phyloP scores from a whole-genome alignment of 2,329 filamentous ascomycete genomes.

The Verticillium albo-atrum region DNA sequence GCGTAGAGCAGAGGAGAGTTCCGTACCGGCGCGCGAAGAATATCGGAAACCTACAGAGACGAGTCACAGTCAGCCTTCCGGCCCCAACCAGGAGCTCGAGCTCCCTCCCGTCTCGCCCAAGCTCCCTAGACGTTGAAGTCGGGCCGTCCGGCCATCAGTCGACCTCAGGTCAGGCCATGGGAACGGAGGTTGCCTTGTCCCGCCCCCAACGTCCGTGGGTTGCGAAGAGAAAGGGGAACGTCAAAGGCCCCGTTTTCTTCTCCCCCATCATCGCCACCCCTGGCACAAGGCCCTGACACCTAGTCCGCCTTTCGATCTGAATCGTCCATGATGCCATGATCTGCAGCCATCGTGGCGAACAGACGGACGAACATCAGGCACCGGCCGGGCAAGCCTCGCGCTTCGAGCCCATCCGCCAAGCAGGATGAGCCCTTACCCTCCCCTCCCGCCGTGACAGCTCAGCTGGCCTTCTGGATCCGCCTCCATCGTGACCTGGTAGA shows the following conservation, averaged over 20 bases:
- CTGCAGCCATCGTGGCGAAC: not conserved
- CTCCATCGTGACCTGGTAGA: not conserved
- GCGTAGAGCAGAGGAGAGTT: not conserved
- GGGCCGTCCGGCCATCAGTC: not conserved
- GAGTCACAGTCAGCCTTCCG: not conserved
- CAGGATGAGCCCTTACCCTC: not conserved
- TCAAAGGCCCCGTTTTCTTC: no score
- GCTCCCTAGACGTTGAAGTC: not conserved
- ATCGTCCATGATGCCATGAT: not conserved
- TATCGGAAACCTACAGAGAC: not conserved
- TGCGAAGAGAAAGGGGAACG: not conserved
- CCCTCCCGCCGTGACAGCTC: not conserved
- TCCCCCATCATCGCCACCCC: no score
- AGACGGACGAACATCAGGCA: not conserved
- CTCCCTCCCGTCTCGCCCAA: no score
- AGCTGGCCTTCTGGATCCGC: not conserved
- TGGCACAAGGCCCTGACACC: not conserved
- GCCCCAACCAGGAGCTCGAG: not conserved
- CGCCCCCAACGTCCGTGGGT: not conserved
- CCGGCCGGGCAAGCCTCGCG: not conserved
- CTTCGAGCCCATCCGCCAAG: not conserved
- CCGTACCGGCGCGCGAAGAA: not conserved
- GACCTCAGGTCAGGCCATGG: not conserved
- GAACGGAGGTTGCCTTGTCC: not conserved
- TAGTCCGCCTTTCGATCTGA: not conserved